Conservation (phyloP, 2,329 filamentous ascomycete species). For the Stachybotrys echinatus region DNA sequence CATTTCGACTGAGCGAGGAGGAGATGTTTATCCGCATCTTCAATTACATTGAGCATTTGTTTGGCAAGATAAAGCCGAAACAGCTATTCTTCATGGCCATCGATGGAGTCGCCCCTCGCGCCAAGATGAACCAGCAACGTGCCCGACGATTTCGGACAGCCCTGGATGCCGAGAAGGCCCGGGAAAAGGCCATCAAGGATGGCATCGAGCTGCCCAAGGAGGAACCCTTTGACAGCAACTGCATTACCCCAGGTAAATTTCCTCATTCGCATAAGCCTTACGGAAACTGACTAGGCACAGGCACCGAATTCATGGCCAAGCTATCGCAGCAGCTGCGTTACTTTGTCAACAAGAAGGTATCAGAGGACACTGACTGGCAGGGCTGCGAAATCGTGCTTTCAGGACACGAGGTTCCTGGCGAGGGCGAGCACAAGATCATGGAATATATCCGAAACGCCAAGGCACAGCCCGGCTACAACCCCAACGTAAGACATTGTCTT, state of each 20-base stretch:
- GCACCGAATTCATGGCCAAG: conserved; percentile 95
- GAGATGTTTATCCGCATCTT: conserved; percentile 99
- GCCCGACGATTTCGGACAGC: conserved; percentile 92
- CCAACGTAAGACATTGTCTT: conserved; percentile 91
- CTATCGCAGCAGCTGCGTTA: conserved; percentile 92
- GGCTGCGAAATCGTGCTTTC: conserved; percentile 93
- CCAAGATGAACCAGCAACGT: conserved; percentile 99
- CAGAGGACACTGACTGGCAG: conserved; percentile 96
- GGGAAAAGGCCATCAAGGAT: conserved; percentile 85
- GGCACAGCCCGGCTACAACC: conserved; percentile 86
- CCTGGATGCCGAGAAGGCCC: conserved; percentile 80
- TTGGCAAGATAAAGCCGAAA: conserved; percentile 97
- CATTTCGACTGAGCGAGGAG: conserved; percentile 90
- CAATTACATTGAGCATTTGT: conserved; percentile 98
- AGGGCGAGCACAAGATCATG: conserved; percentile 99
- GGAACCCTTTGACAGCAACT: conserved; percentile 96
- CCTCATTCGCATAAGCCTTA: too few relatives aligned
- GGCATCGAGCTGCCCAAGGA: conserved; percentile 93
- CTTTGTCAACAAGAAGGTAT: conserved; percentile 98
- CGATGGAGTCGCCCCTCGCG: conserved; percentile 92
- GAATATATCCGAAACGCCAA: conserved; percentile 98
- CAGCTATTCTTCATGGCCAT: conserved; percentile 99
- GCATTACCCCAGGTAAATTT: conserved; percentile 77
- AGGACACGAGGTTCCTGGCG: conserved; percentile 94
- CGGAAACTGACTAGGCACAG: conserved; percentile 21